Base-by-base conservation (phyloP, 345 rosid species). In the Corchorus olitorius region DNA sequence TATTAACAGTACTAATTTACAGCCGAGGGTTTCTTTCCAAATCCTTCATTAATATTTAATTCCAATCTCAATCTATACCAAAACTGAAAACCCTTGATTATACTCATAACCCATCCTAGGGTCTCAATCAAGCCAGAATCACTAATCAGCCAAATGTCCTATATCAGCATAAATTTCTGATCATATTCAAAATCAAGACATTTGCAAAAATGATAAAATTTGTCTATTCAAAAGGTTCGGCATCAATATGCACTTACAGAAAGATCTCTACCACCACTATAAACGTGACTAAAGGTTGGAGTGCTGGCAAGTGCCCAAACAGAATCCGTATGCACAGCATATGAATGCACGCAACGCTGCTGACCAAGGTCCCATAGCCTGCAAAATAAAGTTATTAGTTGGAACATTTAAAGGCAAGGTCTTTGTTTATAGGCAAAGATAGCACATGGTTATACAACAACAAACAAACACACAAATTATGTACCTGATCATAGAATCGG, bases 341-440 rank as follows among this genome's bases (percentile, higher is more conserved):
- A 97, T 61, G 99, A 94, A 86, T 97, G 99, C 82, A 97, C 71
- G 75, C 99, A 97, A 65, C 99, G 92, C 83, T 97, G 99, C 89
- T 94, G 98, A 79, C 99, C 98, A 83, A 97, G 93, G 84, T 97
- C 99, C 99, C 99, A 97, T 73, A 97, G 85, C 85, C 99, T 97
- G 82, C 43, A 58, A 76, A 75, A 49, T 22, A 72, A 55, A 61
- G 73, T 80, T 69, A 70, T 45, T n/a, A n/a, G n/a, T n/a, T n/a
- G n/a, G 79, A 85, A 59, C 79, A 74, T 77, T 79, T 67, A 78
- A 67, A 64, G 76, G 35, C 65, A 77, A 77, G 37, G n/a, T n/a
- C 41, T 76, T 66, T 11, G 13, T 62, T 73, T 73, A 72, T 16
- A 46, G 43, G 62, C 69, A 63, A 65, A 80, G 61, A 33, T 69